These are phyloP conservation scores for Penicillium tannophilum DNA, from an alignment of 495 filamentous ascomycete species.

Conservation along the genomic window DNA sequence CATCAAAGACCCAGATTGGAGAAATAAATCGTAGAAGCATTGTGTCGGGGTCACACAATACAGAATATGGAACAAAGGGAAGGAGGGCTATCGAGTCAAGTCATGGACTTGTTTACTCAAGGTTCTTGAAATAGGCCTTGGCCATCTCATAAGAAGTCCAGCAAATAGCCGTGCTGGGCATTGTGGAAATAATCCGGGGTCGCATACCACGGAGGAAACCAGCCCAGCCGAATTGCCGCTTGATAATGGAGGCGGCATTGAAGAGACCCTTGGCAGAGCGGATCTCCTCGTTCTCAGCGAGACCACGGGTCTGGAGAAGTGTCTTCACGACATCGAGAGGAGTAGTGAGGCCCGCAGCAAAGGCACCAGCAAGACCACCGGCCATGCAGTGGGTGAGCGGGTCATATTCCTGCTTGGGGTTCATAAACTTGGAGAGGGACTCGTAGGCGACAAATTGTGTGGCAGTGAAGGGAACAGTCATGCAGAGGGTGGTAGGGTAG, in stretches of 20 bases:
- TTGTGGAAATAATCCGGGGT: slow-evolving; percentile 91
- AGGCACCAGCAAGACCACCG: slow-evolving; percentile 87
- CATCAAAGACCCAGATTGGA: slow-evolving; percentile 12
- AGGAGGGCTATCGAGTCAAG: not conserved
- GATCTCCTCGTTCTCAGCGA: slow-evolving; percentile 76
- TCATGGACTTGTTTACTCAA: slow-evolving; percentile 24
- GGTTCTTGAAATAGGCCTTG: slow-evolving; percentile 69
- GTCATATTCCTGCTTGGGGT: slow-evolving; percentile 81
- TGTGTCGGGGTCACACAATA: slow-evolving; percentile 15
- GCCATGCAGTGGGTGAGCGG: slow-evolving; percentile 90
- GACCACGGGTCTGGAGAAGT: slow-evolving; percentile 88
- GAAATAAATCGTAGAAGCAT: slow-evolving; percentile 11
- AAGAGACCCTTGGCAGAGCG: slow-evolving; percentile 81
- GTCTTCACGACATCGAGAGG: slow-evolving; percentile 98
- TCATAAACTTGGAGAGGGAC: slow-evolving; percentile 90
- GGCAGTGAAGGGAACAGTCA: slow-evolving; percentile 98
- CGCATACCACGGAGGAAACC: slow-evolving; percentile 93
- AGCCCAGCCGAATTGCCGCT: slow-evolving; percentile 75
- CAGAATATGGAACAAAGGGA: slow-evolving; percentile 4
- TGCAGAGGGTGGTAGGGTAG: slow-evolving; percentile 95
- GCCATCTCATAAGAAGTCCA: slow-evolving; percentile 86
- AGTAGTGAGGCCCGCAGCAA: slow-evolving; percentile 91
- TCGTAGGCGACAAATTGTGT: slow-evolving; percentile 97
- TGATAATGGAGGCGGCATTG: slow-evolving; percentile 80
- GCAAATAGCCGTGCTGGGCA: slow-evolving; percentile 98